Percentiles rank a stretch among this genome's conserved stretches.
Conservation (phyloP, 495 filamentous ascomycete genomes). For the Penicillium mononematosum region DNA sequence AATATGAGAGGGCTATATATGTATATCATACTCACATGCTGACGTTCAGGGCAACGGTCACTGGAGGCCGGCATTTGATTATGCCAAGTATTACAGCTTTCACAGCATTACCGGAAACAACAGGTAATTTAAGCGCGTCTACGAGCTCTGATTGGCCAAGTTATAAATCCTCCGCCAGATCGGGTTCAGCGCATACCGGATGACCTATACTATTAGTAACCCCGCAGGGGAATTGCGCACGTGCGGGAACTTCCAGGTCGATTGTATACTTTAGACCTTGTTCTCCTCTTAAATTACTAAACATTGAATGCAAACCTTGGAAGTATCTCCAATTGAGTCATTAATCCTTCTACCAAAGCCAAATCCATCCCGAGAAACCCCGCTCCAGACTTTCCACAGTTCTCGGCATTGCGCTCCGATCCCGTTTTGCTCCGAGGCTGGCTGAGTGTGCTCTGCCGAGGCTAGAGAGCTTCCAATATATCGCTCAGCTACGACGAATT, state of each 20-base stretch:
- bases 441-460: conserved; percentile 7
- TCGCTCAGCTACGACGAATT: conserved; percentile 2
- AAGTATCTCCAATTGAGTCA: neutral
- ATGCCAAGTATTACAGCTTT: conserved; percentile 1
- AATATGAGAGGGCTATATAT: neutral
- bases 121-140: neutral
- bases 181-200: conserved; percentile 8
- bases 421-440: conserved; percentile 30
- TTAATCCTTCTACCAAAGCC: neutral
- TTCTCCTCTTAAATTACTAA: neutral
- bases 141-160: conserved; percentile 12
- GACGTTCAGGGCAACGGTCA: conserved; percentile 15
- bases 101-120: neutral
- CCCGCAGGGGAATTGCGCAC: conserved; percentile 24
- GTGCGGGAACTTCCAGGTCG: conserved; percentile 14
- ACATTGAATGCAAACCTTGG: neutral
- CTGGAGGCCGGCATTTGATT: conserved; percentile 17
- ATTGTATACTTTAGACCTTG: neutral
- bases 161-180: conserved; percentile 9
- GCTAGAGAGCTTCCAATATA: conserved; percentile 18
- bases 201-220: neutral
- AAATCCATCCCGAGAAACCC: neutral
- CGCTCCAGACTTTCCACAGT: conserved; percentile 8
- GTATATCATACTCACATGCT: conserved; percentile 19
- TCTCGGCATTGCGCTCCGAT: conserved; percentile 12